Base-by-base conservation (phyloP, 768 basidiomycete genomes). In the Lactarius psammicola region DNA sequence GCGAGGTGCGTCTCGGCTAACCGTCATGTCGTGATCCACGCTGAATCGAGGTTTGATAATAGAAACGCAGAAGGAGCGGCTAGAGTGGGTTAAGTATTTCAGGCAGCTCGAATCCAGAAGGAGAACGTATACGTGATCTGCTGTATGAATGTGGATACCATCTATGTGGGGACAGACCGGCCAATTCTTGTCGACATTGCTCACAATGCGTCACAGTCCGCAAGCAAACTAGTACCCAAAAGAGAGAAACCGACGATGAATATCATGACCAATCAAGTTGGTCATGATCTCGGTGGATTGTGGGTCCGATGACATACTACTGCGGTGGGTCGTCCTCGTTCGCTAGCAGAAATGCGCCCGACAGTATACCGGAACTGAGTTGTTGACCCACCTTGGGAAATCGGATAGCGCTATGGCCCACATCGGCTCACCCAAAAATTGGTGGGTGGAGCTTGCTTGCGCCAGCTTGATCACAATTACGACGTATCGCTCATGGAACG, bases 121-220 rank as follows among this genome's bases (percentile, higher is more conserved):
- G 68, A 70, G 64, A 63, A 63, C 11, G 67, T 70, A 15, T 70
- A 70, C 55, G 67, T 70, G 30, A 56, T 70, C 46, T 69, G 54
- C 68, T 66, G 55, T 34, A 49, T 26, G 66, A 17, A 34, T 38
- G 42, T 60, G 18, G 46, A 36, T 59, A 65, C 60, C n/a, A 46
- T 11, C 20, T 23, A 1, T n/a, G n/a, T 46, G 46, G n/a, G 2
- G n/a, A 46, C 46, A 23, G 18, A 20, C 18, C 2, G 9, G 42
- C 20, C 20, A n/a, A n/a, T 38, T 38, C 36, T 40, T 40, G 15
- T 40, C 40, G 2, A 40, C 6, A 40, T 40, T 0, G 38, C 15
- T 38, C 38, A 38, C 38, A 31, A 31, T 7, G 31, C 31, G 31
- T 31, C 31, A 31, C 31, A 7, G 31, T 7, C 31, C 7, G 7